Conservation (phyloP, 2,329 filamentous ascomycete species). For the Penicillium sp. region DNA sequence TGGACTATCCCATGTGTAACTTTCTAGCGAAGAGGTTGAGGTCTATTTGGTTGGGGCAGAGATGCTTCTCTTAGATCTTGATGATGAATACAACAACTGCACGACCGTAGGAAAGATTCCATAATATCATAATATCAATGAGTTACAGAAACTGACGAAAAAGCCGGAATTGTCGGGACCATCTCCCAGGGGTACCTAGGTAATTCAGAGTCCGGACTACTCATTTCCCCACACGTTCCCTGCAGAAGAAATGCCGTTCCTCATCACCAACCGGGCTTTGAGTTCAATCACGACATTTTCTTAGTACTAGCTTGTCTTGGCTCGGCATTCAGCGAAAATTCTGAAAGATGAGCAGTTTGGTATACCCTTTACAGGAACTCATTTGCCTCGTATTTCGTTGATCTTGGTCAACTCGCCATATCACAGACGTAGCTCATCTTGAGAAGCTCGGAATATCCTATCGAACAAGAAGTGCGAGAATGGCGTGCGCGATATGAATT, state of each 20-base stretch:
- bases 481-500: constrained; percentile 13
- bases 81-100: not conserved
- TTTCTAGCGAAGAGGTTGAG: not conserved
- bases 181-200: not conserved
- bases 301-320: constrained; percentile 3
- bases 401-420: constrained; percentile 8
- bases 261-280: not conserved
- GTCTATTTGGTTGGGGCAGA: not conserved
- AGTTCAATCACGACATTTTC: constrained; percentile 13
- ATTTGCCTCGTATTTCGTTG: not conserved
- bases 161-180: not conserved
- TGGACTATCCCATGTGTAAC: not conserved
- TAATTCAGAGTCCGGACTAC: constrained; percentile 4
- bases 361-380: not conserved
- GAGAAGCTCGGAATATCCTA: constrained; percentile 3
- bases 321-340: not conserved
- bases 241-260: constrained; percentile 2
- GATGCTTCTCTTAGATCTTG: not conserved
- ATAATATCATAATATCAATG: not conserved
- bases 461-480: not conserved
- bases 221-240: constrained; percentile 1
- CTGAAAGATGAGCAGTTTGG: not conserved
- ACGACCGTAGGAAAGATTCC: not conserved
- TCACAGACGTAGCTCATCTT: constrained; percentile 11
- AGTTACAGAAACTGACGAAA: too few relatives aligned